Conservation (phyloP, 1,139 yeast genomes). For the Casaregolazyma suthepensis region DNA sequence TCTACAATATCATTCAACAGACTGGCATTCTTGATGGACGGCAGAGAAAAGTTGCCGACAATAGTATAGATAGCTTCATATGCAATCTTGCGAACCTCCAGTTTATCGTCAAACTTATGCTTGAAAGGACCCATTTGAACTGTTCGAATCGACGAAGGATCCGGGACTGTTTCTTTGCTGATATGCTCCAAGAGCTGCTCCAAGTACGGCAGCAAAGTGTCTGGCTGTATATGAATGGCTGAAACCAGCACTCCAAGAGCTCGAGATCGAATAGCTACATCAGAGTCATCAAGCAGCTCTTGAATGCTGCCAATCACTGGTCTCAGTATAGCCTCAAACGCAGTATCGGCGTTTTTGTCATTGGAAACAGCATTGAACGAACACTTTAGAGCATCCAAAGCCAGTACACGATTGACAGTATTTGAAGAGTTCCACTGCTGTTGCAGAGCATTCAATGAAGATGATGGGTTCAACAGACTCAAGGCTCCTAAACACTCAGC, state of each 20-base stretch:
- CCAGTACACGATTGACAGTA: conserved; percentile 26
- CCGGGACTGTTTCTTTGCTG: conserved; percentile 51
- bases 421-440: conserved; percentile 20
- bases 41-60: conserved; percentile 26
- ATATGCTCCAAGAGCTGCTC: conserved; percentile 48
- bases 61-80: conserved; percentile 66
- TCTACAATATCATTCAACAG: conserved; percentile 29
- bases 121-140: conserved; percentile 88
- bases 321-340: conserved; percentile 26
- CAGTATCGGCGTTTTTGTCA: conserved; percentile 23
- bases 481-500: conserved; percentile 38
- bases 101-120: conserved; percentile 73
- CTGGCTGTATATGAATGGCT: conserved; percentile 55
- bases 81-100: conserved; percentile 65
- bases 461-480: conserved; percentile 26
- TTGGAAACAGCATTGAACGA: conserved; percentile 19
- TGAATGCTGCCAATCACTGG: conserved; percentile 36
- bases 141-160: conserved; percentile 51
- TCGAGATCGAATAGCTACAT: conserved; percentile 40
- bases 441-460: conserved; percentile 27
- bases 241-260: conserved; percentile 56
- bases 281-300: conserved; percentile 30
- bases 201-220: conserved; percentile 43
- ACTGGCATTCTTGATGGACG: conserved; percentile 27
- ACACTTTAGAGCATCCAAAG: conserved; percentile 36